These are phyloP conservation scores for Exserohilum rostratum DNA, from an alignment of 2,329 filamentous ascomycete species.

Conservation along the genomic window DNA sequence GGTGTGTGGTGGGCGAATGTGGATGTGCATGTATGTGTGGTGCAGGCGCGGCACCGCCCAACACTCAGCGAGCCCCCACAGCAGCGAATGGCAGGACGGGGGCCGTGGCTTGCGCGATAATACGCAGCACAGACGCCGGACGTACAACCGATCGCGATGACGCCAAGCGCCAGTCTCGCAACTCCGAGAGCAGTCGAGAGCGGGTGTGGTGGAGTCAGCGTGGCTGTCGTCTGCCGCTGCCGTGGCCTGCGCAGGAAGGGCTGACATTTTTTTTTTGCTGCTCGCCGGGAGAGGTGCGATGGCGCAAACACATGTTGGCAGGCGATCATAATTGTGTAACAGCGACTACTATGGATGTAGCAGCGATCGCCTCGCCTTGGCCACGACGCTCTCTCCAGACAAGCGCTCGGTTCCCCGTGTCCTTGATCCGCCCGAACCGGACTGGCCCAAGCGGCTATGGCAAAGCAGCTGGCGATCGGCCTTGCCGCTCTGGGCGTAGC, in stretches of 20 bases:
- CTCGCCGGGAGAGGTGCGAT: background rate
- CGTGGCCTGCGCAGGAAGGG: no score
- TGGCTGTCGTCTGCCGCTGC: background rate
- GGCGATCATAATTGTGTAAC: conserved; percentile 19
- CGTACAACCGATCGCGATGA: conserved; percentile 38
- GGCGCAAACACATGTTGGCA: conserved; percentile 33
- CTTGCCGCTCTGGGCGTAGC: conserved; percentile 22
- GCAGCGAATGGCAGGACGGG: conserved; percentile 23
- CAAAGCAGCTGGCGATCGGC: conserved; percentile 28
- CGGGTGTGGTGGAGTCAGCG: background rate
- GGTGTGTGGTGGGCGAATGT: no score
- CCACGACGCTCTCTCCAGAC: conserved; percentile 30
- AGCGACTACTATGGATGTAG: background rate
- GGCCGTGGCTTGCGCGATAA: conserved; percentile 28
- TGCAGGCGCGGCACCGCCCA: conserved; percentile 15
- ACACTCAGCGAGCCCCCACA: conserved; percentile 26
- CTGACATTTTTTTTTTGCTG: no score
- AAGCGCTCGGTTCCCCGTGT: conserved; percentile 31
- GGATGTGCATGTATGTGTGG: conserved; percentile 1
- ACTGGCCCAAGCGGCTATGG: conserved; percentile 25
- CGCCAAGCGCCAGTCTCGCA: conserved; percentile 29
- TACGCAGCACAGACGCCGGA: conserved; percentile 31
- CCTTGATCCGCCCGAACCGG: conserved; percentile 29
- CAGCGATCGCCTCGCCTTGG: conserved; percentile 34
- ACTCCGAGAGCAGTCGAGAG: no score